Base-by-base conservation (phyloP, 129 eudicot species). In the Flaveria trinervia region DNA sequence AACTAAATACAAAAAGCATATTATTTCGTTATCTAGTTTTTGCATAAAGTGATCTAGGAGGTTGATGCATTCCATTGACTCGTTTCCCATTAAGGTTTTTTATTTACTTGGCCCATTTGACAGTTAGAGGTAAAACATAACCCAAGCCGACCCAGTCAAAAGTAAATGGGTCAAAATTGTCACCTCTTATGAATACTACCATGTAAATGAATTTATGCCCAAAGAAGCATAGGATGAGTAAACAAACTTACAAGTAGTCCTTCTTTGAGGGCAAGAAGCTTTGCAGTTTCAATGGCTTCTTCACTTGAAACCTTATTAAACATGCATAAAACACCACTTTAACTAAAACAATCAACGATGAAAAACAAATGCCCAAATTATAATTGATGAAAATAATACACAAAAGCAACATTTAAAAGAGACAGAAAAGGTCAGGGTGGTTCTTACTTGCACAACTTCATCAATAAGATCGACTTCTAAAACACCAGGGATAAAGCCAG, bases 401-500 rank as follows among this genome's bases (percentile, higher is more conserved):
- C 65, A 8, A 59, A 55, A 45, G 33, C 54, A 62, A 65, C n/a
- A 4, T 30, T 26, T 13, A 23, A 9, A 49, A 61, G 44, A 69
- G 25, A 67, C 15, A 65, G 15, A 65, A 62, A 51, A 74, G 65
- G 39, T 22, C 64, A 26, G 46, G 46, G 22, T 30, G 48, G 15
- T 45, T 74, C 90, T 89, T 86, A 92, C 98, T 83, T 89, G 96
- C 75, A 92, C 79, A 45, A 92, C 97, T 89, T 92, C 98, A 88
- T 92, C 93, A 49, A 92, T 80, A 12, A 92, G 70, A 62, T 82
- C 70, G 5, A 84, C 87, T 1, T 92, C 93, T 81, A 92, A 80
- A 65, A 88, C 92, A 77, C 92, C 94, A 69, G 98, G 96, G 79
- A 92, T 81, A 73, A 92, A 90, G 57, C 98, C 98, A 80, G 98